Base-by-base conservation (phyloP, 1,284 basidiomycete species). In the Apiotrichum domesticum region DNA sequence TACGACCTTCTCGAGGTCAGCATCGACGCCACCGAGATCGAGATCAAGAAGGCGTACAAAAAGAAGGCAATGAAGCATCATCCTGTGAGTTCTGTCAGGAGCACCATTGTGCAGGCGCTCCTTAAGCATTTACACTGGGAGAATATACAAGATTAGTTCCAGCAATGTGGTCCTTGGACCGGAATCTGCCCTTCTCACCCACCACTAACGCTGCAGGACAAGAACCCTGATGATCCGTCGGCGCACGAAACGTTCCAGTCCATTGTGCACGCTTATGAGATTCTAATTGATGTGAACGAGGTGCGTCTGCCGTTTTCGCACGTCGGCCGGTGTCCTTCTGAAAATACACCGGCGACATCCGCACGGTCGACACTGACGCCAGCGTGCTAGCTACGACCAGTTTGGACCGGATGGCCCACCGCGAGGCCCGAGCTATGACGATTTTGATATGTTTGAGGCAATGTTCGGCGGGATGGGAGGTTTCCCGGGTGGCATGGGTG, bases 11-110 rank as follows among this genome's bases (percentile, higher is more conserved):
- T 94, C 39, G 88, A 85, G 46, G 83, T 93, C 29, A 69, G 81
- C 52, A 78, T 84, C 37, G 78, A 79, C 57, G 90, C 90, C 41
- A 83, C 80, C 41, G 86, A 87, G 79, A 65, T 64, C 63, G 90
- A 95, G 64, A 90, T 96, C 70, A 94, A 93, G 78, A 89, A 88
- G 71, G 92, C 91, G 6, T 96, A 96, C 73, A 86, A 87, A 72
- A 87, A 84, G 79, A 92, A 91, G 85, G 91, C 90, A 47, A 88
- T 87, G 77, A 84, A 90, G 76, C 88, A 91, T 69, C 90, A 94
- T 75, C 90, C 90, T 43, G 90, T 93, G 76, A 70, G 88, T 81
- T 50, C 3, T 5, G 10, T 6, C 45, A 21, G 8, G 6, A n/a
- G 14, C 6, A 42, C 13, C 41, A 15, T 42, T 9, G 41, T 42